These are phyloP conservation scores for Starmerella khaoyaiensis DNA, from an alignment of 805 yeast genomes.

Conservation along the genomic window DNA sequence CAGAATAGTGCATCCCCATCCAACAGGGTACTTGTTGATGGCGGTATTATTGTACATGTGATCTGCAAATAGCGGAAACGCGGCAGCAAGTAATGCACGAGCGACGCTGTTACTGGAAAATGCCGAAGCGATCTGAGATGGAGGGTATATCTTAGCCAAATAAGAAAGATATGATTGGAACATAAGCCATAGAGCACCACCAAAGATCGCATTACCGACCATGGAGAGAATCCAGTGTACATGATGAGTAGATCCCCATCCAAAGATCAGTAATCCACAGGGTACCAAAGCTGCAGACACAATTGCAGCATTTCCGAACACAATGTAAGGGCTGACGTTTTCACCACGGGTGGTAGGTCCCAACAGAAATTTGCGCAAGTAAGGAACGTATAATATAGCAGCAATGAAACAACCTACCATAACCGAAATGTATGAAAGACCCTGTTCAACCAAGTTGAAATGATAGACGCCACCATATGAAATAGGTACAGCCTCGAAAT, in stretches of 20 bases:
- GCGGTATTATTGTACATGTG: slow-evolving; percentile 38
- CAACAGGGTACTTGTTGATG: slow-evolving; percentile 40
- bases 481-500: slow-evolving; percentile 52
- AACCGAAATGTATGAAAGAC: slow-evolving; percentile 37
- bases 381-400: slow-evolving; percentile 13
- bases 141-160: slow-evolving; percentile 37
- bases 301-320: slow-evolving; percentile 26
- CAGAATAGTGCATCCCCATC: slow-evolving; percentile 42
- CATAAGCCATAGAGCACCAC: slow-evolving; percentile 32
- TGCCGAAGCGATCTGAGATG: slow-evolving; percentile 40
- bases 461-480: slow-evolving; percentile 35
- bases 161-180: slow-evolving; percentile 44
- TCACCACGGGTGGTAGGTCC: slow-evolving; percentile 4
- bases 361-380: slow-evolving; percentile 6
- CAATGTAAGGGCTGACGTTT: slow-evolving; percentile 6
- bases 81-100: slow-evolving; percentile 41
- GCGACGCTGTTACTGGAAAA: slow-evolving; percentile 45
- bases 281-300: slow-evolving; percentile 35
- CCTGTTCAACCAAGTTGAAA: slow-evolving; percentile 37
- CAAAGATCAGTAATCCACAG: slow-evolving; percentile 42
- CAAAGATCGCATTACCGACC: slow-evolving; percentile 34
- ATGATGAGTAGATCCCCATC: slow-evolving; percentile 41
- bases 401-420: slow-evolving; percentile 37
- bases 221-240: slow-evolving; percentile 42
- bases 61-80: slow-evolving; percentile 50